phyloP scores from a whole-genome alignment of 1,284 basidiomycete genomes.

The Mycena sp. region DNA sequence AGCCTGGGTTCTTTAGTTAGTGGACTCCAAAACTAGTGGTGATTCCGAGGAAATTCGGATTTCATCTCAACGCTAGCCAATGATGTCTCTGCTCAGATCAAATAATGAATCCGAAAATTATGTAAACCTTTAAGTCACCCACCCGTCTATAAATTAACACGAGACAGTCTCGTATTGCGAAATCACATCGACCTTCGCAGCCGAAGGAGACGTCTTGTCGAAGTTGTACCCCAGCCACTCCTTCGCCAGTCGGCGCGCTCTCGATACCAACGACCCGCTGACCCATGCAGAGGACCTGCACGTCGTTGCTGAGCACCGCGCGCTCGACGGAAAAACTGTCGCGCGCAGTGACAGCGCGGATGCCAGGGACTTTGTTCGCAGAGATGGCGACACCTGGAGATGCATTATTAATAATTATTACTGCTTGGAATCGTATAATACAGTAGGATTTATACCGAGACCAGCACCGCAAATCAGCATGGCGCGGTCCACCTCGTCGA shows the following conservation, averaged over 20 bases:
- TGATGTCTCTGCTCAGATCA: too few species aligned
- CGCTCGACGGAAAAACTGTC: slow-evolving; percentile 33
- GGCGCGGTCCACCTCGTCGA: slow-evolving; percentile 28
- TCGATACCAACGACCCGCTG: slow-evolving; percentile 35
- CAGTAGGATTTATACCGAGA: too few species aligned
- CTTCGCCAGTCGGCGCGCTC: slow-evolving; percentile 23
- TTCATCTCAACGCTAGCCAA: not conserved
- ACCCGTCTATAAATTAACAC: not conserved
- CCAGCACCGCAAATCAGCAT: slow-evolving; percentile 33
- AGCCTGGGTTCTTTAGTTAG: not conserved
- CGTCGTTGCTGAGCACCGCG: slow-evolving; percentile 30
- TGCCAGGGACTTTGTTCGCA: slow-evolving; percentile 33
- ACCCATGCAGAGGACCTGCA: slow-evolving; percentile 33
- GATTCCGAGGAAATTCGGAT: not conserved
- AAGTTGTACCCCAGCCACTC: slow-evolving; percentile 32
- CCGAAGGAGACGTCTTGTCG: slow-evolving; percentile 23
- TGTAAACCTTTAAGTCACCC: too few species aligned
- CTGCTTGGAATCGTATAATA: too few species aligned
- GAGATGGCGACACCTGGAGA: slow-evolving; percentile 34
- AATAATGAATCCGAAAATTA: too few species aligned
- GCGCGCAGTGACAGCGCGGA: slow-evolving; percentile 33
- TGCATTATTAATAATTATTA: too few species aligned
- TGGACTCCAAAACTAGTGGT: not conserved
- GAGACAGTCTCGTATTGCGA: slow-evolving; percentile 29
- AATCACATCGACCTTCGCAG: slow-evolving; percentile 32